Percentiles rank a stretch among this genome's conserved stretches.
Evolutionary conservation across 352 stramenopile species (phyloP).

Genomic region (Pythium chondricola): DNA sequence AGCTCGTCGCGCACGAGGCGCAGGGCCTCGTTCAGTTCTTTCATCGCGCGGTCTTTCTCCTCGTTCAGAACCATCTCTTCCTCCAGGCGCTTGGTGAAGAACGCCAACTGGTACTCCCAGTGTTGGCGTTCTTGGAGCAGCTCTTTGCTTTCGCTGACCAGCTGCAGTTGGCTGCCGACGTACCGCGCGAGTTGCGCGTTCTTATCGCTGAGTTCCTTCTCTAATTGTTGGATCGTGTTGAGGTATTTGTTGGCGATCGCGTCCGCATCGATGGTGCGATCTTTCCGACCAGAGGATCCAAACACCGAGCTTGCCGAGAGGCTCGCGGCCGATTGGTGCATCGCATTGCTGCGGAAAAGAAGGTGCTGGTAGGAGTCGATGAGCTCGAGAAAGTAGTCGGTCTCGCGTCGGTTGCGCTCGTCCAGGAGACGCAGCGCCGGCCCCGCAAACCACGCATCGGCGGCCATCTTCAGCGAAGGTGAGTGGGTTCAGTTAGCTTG

Average conservation of each 20-base stretch:
- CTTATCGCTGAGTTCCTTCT: constrained; percentile 61
- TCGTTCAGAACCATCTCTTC: constrained; percentile 56
- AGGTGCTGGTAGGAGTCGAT: constrained; percentile 70
- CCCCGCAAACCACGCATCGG: constrained; percentile 23
- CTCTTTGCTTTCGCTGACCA: constrained; percentile 72
- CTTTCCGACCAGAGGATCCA: constrained; percentile 3
- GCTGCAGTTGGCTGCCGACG: constrained; percentile 48
- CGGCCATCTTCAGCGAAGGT: background rate
- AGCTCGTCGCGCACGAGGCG: constrained; percentile 49
- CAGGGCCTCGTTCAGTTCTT: constrained; percentile 50
- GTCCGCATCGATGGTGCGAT: constrained; percentile 19
- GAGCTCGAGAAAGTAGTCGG: constrained; percentile 45
- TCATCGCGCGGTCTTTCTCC: constrained; percentile 66
- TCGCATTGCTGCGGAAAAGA: constrained; percentile 30
- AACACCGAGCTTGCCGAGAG: constrained; percentile 14
- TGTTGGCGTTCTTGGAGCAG: constrained; percentile 55
- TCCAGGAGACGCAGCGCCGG: constrained; percentile 51
- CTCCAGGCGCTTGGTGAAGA: constrained; percentile 50
- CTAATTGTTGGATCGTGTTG: constrained; percentile 54
- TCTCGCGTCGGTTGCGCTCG: constrained; percentile 56
- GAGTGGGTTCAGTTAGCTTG: too few species aligned
- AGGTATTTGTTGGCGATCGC: constrained; percentile 41
- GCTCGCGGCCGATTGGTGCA: constrained; percentile 10
- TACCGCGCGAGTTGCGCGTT: constrained; percentile 51
- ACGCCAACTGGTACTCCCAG: constrained; percentile 45